Evolutionary conservation across 345 rosid species (phyloP).

Genomic region (Euphorbia tirucalli): DNA sequence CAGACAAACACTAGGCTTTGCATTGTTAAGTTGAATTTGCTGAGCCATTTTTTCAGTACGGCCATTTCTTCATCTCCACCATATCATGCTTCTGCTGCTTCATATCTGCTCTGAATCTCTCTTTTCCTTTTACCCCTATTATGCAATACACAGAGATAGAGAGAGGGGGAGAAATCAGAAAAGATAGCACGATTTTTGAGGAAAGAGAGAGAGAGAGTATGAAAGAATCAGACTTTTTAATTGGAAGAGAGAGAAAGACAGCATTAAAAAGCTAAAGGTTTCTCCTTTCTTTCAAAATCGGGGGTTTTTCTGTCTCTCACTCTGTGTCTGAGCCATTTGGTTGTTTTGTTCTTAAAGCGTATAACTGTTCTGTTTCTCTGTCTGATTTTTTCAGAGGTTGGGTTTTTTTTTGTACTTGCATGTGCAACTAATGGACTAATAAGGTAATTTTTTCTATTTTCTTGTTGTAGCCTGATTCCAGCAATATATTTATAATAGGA

Average conservation of each 20-base stretch:
- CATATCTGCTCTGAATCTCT: constrained; percentile 25
- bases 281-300: neutral
- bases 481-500: too few species aligned
- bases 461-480: too few species aligned
- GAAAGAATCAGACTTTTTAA: constrained; percentile 3
- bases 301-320: neutral
- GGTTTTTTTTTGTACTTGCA: neutral
- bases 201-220: constrained; percentile 11
- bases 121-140: neutral
- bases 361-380: constrained; percentile 4
- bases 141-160: neutral
- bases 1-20: constrained; percentile 23
- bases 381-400: neutral
- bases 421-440: neutral
- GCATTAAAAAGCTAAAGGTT: constrained; percentile 60
- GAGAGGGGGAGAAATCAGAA: constrained; percentile 25
- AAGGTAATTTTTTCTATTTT: neutral
- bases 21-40: constrained; percentile 33
- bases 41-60: constrained; percentile 45
- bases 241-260: constrained; percentile 10
- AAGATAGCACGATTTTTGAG: constrained; percentile 32
- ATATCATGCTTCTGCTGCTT: constrained; percentile 23
- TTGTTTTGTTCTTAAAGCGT: constrained; percentile 9
- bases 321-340: constrained; percentile 6
- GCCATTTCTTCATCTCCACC: constrained; percentile 51